These are phyloP conservation scores for Ramichloridium luteum DNA, from an alignment of 2,329 filamentous ascomycete genomes.

Conservation along the genomic window DNA sequence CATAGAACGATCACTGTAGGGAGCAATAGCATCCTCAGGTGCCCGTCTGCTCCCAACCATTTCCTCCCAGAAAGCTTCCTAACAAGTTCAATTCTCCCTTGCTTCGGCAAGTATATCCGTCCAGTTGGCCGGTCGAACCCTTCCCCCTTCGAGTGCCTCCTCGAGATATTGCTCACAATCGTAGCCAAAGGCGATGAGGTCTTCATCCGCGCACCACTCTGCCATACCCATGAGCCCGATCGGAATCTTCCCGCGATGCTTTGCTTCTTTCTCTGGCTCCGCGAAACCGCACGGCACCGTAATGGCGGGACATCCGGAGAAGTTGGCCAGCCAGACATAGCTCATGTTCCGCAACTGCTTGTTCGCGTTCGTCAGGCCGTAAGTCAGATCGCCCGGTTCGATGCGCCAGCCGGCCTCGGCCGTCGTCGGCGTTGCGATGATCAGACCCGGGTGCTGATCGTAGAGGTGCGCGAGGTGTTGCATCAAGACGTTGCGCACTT, in stretches of 20 bases:
- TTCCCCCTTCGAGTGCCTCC: no score
- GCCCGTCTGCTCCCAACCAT: no score
- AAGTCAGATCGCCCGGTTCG: slow-evolving; percentile 37
- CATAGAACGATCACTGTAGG: no score
- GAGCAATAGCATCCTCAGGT: no score
- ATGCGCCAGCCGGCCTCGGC: slow-evolving; percentile 66
- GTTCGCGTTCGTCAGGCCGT: slow-evolving; percentile 63
- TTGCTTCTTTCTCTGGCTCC: slow-evolving; percentile 39
- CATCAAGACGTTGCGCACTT: slow-evolving; percentile 67
- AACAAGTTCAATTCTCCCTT: no score
- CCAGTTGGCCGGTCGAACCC: no score
- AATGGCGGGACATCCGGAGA: slow-evolving; percentile 64
- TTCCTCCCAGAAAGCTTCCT: no score
- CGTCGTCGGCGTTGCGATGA: slow-evolving; percentile 68
- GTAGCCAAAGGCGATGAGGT: slow-evolving; percentile 39
- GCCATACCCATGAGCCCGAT: slow-evolving; percentile 43
- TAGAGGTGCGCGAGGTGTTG: slow-evolving; percentile 62
- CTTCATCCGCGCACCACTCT: slow-evolving; percentile 44
- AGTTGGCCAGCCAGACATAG: slow-evolving; percentile 77
- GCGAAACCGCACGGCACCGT: slow-evolving; percentile 64
- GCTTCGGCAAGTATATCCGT: no score
- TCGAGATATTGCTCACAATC: slow-evolving; percentile 39
- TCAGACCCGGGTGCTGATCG: slow-evolving; percentile 55
- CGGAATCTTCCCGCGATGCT: slow-evolving; percentile 44
- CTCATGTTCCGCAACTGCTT: slow-evolving; percentile 47